Evolutionary conservation across 1,284 basidiomycete genomes (phyloP), one percentile per base, ranked within the genome.

Genomic region (Abortiporus biennis): DNA sequence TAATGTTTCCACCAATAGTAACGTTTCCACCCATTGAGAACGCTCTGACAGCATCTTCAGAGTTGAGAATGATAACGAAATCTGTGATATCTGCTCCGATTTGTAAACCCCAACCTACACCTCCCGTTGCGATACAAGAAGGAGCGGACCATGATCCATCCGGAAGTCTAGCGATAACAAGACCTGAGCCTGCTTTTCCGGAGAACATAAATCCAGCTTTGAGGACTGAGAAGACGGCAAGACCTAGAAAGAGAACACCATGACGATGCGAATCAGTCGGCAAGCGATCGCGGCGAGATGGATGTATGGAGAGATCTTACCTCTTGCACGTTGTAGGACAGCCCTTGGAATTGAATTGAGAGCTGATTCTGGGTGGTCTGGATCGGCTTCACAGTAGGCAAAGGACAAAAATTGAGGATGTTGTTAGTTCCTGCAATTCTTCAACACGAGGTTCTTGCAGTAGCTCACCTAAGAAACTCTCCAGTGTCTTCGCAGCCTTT

Each of bases 121-220:
- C 92, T 19, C 91, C 94, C 0, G 94, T 98, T n/a, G 91, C 94
- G 60, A 99, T 96, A 66, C 94, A 97, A 33, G 87, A 92, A 0
- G 95, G 95, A 1, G 94, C 94, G 36, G 89, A 93, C 95, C 95
- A 98, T 16, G 89, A 93, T 47, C 95, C 96, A 58, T 98, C 94
- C 3, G 90, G 88, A 27, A 98, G 78, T 13, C 96, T 83, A 8
- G 95, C 91, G 55, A 97, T 87, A 59, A 99, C 93, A 45, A 99
- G 67, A 6, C 95, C 95, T 0, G 89, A 92, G 27, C 95, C 95
- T 1, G 91, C 92, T 65, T 94, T 95, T 40, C 92, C 95, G 6
- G 90, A 93, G 74, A 97, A 96, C 44, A 97, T 81, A 68, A 97
- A 97, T 1, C 94, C 93, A 4, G 91, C 92, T 63, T 91, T 90